Evolutionary conservation across 805 yeast species (phyloP).

Genomic region (Myxozyma vanderwaltii): DNA sequence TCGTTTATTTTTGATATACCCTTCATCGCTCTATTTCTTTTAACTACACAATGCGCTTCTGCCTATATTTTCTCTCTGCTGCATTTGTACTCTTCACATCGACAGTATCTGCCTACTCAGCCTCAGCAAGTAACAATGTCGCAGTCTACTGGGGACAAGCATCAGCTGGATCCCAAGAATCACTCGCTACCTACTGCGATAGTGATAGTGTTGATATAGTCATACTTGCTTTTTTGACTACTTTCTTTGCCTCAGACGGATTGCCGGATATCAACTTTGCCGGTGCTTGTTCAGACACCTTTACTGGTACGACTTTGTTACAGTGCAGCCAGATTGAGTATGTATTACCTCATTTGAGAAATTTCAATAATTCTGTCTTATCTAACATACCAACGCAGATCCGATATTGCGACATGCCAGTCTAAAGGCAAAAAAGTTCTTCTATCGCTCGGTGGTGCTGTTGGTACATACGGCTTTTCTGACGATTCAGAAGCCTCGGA

Average conservation of each 20-base stretch:
- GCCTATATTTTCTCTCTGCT: neutral
- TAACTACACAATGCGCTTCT: neutral
- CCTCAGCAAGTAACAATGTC: constrained; percentile 47
- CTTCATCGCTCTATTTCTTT: no score
- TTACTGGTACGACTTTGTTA: constrained; percentile 46
- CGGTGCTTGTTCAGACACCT: constrained; percentile 47
- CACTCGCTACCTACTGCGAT: constrained; percentile 59
- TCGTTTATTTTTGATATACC: neutral
- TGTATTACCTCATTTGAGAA: neutral
- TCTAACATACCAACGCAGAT: neutral
- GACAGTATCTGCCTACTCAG: neutral
- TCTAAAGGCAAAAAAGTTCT: constrained; percentile 72
- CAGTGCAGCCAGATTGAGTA: constrained; percentile 54
- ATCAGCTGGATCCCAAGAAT: constrained; percentile 58
- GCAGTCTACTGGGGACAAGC: constrained; percentile 88
- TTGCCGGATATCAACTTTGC: constrained; percentile 58
- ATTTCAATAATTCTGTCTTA: neutral
- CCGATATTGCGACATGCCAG: constrained; percentile 60
- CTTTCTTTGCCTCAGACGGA: constrained; percentile 46
- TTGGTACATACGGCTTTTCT: constrained; percentile 57
- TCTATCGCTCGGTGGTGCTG: constrained; percentile 77
- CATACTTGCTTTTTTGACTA: constrained; percentile 62
- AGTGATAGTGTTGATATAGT: constrained; percentile 46
- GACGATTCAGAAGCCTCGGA: constrained; percentile 56
- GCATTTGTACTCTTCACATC: neutral